These are phyloP conservation scores for Codiaeum variegatum DNA, from an alignment of 441 rosid species.

Conservation along the genomic window DNA sequence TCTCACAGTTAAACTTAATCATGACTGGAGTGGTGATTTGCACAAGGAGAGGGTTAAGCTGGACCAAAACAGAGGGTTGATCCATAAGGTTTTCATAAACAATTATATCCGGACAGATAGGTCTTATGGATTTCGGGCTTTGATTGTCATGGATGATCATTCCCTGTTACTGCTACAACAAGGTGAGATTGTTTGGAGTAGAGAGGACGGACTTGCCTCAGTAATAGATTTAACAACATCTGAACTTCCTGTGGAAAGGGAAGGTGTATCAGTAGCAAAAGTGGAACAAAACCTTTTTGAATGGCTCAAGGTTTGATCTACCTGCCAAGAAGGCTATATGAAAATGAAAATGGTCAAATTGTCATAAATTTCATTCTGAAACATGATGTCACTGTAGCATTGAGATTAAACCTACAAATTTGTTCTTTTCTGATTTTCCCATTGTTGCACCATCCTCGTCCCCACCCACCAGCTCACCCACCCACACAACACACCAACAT, in stretches of 20 bases:
- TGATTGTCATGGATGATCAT: conserved; percentile 98
- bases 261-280: conserved; percentile 91
- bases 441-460: too few relatives aligned
- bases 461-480: neutral
- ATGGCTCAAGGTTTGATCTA: conserved; percentile 81
- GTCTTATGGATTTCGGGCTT: conserved; percentile 91
- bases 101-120: conserved; percentile 84
- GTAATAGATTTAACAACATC: conserved; percentile 74
- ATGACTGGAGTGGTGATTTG: conserved; percentile 64
- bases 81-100: conserved; percentile 85
- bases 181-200: conserved; percentile 90
- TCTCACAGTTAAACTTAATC: conserved; percentile 61
- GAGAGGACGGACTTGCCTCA: conserved; percentile 97
- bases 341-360: neutral
- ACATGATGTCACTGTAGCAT: neutral
- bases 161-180: conserved; percentile 88
- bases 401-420: neutral
- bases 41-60: conserved; percentile 69
- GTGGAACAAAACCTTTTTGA: conserved; percentile 90
- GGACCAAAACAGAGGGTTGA: conserved; percentile 76
- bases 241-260: conserved; percentile 84
- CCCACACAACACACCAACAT: neutral
- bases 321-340: conserved; percentile 6
- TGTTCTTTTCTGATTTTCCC: neutral
- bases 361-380: neutral